Conservation (phyloP, 495 filamentous ascomycete genomes). For the Neurospora intermedia region DNA sequence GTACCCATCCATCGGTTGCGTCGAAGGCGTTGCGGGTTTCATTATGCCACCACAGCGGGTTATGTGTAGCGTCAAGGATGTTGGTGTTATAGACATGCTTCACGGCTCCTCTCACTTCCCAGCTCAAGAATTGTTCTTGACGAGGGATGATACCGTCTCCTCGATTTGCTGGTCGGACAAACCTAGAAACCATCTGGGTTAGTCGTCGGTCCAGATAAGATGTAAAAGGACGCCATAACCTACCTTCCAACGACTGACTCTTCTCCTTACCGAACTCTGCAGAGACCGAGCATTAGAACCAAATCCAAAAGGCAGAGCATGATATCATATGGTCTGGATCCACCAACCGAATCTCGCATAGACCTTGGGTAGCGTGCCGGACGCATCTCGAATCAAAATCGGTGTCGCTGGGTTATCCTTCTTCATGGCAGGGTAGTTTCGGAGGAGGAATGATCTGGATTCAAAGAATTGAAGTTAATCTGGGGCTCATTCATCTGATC, state of each 20-base stretch:
- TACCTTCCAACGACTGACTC: slow-evolving; percentile 71
- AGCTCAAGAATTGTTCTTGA: slow-evolving; percentile 42
- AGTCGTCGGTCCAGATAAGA: background rate
- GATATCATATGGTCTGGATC: background rate
- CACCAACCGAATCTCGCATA: slow-evolving; percentile 86
- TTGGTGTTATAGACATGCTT: background rate
- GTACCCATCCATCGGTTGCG: background rate
- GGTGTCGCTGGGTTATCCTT: slow-evolving; percentile 93
- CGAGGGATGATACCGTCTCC: slow-evolving; percentile 69
- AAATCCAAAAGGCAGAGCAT: background rate
- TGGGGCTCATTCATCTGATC: background rate
- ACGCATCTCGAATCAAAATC: slow-evolving; percentile 88
- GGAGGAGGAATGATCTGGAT: slow-evolving; percentile 75
- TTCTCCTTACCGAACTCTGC: slow-evolving; percentile 83
- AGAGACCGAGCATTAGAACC: background rate
- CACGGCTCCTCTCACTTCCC: background rate
- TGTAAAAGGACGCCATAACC: background rate
- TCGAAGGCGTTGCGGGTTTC: background rate
- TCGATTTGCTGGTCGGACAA: slow-evolving; percentile 89
- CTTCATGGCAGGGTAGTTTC: slow-evolving; percentile 98
- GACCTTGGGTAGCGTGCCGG: slow-evolving; percentile 68
- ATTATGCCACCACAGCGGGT: background rate
- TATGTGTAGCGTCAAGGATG: background rate
- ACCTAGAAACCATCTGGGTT: slow-evolving; percentile 39
- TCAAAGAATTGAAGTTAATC: slow-evolving; percentile 1